A percentile compares a stretch with the other conserved stretches of the same genome.
Conservation (phyloP, 805 yeast species). For the Candida schatavii region DNA sequence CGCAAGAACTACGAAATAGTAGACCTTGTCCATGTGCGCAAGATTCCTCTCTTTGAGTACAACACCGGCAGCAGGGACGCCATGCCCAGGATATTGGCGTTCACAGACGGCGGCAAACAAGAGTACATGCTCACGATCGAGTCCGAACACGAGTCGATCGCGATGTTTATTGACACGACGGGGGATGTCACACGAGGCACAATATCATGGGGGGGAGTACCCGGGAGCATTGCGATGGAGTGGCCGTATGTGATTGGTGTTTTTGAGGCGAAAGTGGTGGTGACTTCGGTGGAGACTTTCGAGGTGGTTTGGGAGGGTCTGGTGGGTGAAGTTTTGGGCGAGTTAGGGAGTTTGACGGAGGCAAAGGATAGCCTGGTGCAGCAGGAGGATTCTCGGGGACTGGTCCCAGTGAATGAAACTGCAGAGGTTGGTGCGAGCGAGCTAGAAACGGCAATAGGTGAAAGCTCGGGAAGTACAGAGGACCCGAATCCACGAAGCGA, state of each 20-base stretch:
- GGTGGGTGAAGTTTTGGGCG: too few species aligned
- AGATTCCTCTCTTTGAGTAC: slow-evolving; percentile 35
- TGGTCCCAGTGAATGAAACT: not conserved
- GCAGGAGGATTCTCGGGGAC: not conserved
- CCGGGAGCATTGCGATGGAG: slow-evolving; percentile 24
- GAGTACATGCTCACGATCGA: slow-evolving; percentile 33
- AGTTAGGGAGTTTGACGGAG: not conserved
- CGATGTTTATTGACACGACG: slow-evolving; percentile 36
- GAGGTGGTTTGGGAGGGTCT: slow-evolving; percentile 12
- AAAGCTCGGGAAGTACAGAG: too few species aligned
- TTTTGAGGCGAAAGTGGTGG: slow-evolving; percentile 17
- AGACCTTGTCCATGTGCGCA: slow-evolving; percentile 30
- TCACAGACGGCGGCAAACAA: slow-evolving; percentile 10
- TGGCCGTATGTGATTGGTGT: slow-evolving; percentile 39
- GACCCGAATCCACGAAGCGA: too few species aligned
- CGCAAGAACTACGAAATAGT: slow-evolving; percentile 32
- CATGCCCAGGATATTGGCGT: slow-evolving; percentile 24
- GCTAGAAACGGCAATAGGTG: too few species aligned
- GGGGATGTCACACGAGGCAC: slow-evolving; percentile 45
- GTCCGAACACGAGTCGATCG: slow-evolving; percentile 33
- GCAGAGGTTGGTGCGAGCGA: not conserved
- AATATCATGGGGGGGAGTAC: slow-evolving; percentile 34
- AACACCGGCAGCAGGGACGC: slow-evolving; percentile 11
- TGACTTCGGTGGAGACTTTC: slow-evolving; percentile 25
- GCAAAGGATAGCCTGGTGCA: not conserved